A percentile compares a stretch with the other conserved stretches of the same genome.
phyloP scores from a whole-genome alignment of 2,329 filamentous ascomycete species.

The Penicillium hesseltinei region DNA sequence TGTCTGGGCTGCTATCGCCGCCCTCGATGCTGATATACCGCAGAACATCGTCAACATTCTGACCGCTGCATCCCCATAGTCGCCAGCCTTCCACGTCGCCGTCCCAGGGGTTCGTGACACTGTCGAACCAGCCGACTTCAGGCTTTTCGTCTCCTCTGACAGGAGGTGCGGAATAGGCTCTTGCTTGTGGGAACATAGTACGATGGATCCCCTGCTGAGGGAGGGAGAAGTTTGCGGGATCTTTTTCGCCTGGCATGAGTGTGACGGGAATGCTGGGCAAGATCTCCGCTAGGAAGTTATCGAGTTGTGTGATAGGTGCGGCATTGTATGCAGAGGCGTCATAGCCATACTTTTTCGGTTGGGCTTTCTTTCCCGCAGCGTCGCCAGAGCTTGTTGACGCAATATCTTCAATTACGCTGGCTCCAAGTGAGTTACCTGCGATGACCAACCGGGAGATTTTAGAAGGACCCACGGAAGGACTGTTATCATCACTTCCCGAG shows the following conservation, averaged over 20 bases:
- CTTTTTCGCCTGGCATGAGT: constrained; percentile 75
- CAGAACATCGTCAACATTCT: constrained; percentile 90
- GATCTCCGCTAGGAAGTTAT: constrained; percentile 75
- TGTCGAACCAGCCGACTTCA: constrained; percentile 74
- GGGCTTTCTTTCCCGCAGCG: constrained; percentile 46
- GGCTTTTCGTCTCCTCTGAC: constrained; percentile 32
- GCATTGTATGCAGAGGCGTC: constrained; percentile 86
- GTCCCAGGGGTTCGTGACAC: constrained; percentile 90
- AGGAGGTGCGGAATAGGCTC: constrained; percentile 59
- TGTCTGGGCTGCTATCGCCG: constrained; percentile 26
- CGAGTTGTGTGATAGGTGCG: constrained; percentile 76
- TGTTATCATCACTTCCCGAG: constrained; percentile 50
- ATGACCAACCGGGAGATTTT: constrained; percentile 83
- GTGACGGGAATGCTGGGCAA: constrained; percentile 87
- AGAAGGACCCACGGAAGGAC: constrained; percentile 30
- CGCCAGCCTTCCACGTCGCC: constrained; percentile 88
- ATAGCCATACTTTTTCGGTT: constrained; percentile 85
- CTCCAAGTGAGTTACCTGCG: constrained; percentile 79
- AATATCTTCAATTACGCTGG: constrained; percentile 34
- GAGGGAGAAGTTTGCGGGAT: constrained; percentile 84
- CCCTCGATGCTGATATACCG: constrained; percentile 70
- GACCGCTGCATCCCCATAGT: constrained; percentile 80
- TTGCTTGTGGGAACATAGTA: constrained; percentile 79
- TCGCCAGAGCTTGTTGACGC: constrained; percentile 42
- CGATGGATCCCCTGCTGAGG: constrained; percentile 92